These are phyloP conservation scores for Fusarium dimerum DNA, from an alignment of 2,329 filamentous ascomycete species.

Conservation along the genomic window DNA sequence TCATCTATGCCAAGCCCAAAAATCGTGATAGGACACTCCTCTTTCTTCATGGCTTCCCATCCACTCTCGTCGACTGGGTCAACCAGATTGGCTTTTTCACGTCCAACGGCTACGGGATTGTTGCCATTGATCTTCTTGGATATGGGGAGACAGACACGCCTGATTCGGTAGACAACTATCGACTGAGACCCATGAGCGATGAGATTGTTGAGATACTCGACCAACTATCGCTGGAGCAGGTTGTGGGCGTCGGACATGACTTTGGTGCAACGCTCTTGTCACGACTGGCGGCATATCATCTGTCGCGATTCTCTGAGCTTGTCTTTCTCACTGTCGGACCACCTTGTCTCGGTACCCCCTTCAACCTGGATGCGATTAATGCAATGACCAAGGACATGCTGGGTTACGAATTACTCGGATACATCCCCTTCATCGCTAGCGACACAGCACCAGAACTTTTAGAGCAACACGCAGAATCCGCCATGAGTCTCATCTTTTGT, in stretches of 20 bases:
- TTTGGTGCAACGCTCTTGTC: conserved; percentile 36
- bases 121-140: conserved; percentile 44
- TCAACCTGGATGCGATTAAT: conserved; percentile 35
- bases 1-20: conserved; percentile 28
- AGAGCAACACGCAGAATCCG: conserved; percentile 25
- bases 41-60: conserved; percentile 52
- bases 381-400: conserved; percentile 30
- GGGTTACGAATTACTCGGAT: conserved; percentile 35
- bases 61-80: conserved; percentile 45
- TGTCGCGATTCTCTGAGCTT: conserved; percentile 18
- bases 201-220: conserved; percentile 37
- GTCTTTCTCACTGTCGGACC: conserved; percentile 36
- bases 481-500: conserved; percentile 34
- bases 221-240: conserved; percentile 33
- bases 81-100: conserved; percentile 39
- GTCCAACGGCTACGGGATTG: conserved; percentile 40
- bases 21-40: conserved; percentile 38
- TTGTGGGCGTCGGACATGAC: conserved; percentile 46
- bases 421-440: conserved; percentile 31
- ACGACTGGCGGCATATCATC: conserved; percentile 29
- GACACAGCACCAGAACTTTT: conserved; percentile 15
- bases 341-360: conserved; percentile 27
- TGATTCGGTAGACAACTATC: conserved; percentile 29
- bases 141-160: conserved; percentile 39
- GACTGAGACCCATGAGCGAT: conserved; percentile 32